phyloP scores from a whole-genome alignment of 441 rosid species.

The Aleurites moluccanus region DNA sequence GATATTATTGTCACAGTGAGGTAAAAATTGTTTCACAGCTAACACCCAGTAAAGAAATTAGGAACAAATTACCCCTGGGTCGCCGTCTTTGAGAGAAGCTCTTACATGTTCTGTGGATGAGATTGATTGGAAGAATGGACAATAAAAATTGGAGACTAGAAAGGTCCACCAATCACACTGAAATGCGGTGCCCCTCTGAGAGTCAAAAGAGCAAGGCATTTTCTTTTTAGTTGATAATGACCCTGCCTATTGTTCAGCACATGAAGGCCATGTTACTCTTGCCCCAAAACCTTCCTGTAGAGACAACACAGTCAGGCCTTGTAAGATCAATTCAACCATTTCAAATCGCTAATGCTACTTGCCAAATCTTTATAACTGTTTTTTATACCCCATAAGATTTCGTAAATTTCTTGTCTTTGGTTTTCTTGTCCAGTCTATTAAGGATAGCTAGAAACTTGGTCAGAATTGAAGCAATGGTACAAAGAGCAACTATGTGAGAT shows the following conservation, averaged over 20 bases:
- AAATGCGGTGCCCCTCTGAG: constrained; percentile 39
- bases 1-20: not conserved
- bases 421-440: not conserved
- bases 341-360: constrained; percentile 9
- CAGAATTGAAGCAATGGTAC: not conserved
- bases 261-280: constrained; percentile 91
- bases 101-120: constrained; percentile 69
- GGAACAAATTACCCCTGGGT: constrained; percentile 20
- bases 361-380: not conserved
- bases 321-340: constrained; percentile 31
- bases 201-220: constrained; percentile 32
- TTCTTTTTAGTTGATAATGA: constrained; percentile 49
- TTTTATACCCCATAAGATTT: not conserved
- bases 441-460: not conserved
- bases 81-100: constrained; percentile 31
- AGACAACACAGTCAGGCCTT: constrained; percentile 31
- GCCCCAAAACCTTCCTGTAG: constrained; percentile 38
- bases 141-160: constrained; percentile 28
- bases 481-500: not conserved
- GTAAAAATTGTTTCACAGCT: not conserved
- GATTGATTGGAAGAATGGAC: constrained; percentile 36
- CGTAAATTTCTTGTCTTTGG: not conserved
- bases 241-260: constrained; percentile 56
- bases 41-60: constrained; percentile 2
- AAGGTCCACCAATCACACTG: constrained; percentile 50